Evolutionary conservation across 2,329 filamentous ascomycete species (phyloP).

Genomic region (Colletotrichum sidae): DNA sequence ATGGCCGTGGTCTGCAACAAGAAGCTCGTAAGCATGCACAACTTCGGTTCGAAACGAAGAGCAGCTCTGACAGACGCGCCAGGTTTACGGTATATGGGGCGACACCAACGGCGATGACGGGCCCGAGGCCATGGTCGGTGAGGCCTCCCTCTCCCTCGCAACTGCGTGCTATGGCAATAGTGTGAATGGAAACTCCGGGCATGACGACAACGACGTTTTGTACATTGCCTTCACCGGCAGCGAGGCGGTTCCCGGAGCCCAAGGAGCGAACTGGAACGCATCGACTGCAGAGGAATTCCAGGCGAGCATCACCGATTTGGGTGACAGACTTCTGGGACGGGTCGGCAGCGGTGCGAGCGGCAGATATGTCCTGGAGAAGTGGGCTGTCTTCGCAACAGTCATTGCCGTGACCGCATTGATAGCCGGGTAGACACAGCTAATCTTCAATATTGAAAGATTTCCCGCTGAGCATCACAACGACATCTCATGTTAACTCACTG

Average conservation of each 20-base stretch:
- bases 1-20: constrained; percentile 62
- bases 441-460: too few relatives aligned
- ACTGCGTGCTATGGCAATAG: constrained; percentile 65
- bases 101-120: constrained; percentile 69
- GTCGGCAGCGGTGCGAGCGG: constrained; percentile 41
- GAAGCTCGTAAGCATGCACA: constrained; percentile 47
- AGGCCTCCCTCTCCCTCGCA: constrained; percentile 68
- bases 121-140: constrained; percentile 61
- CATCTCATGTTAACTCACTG: too few relatives aligned
- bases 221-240: constrained; percentile 70
- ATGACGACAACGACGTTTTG: constrained; percentile 68
- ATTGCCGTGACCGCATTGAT: background rate
- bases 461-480: too few relatives aligned
- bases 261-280: constrained; percentile 66
- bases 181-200: constrained; percentile 67
- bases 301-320: constrained; percentile 61
- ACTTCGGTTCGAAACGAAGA: background rate
- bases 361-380: background rate
- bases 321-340: constrained; percentile 61
- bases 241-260: constrained; percentile 66
- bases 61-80: background rate
- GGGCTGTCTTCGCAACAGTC: background rate
- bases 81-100: constrained; percentile 71
- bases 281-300: constrained; percentile 61
- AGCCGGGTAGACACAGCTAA: too few relatives aligned